These are phyloP conservation scores for Spinacia oleracea DNA, from an alignment of 179 eudicot genomes.

Conservation along the genomic window DNA sequence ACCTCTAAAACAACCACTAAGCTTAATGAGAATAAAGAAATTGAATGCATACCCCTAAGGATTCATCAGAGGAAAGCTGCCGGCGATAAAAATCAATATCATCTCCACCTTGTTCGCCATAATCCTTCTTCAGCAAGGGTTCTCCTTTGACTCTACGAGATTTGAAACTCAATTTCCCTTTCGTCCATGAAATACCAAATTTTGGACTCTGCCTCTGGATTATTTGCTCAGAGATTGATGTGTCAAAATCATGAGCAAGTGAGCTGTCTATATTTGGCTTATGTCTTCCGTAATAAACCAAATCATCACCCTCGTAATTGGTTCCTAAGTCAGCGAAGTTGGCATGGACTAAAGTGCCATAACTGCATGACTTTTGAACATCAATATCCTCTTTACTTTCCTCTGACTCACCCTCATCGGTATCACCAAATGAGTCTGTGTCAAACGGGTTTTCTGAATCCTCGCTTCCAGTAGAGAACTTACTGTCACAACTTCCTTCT, in stretches of 20 bases:
- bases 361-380: constrained; percentile 49
- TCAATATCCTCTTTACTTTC: constrained; percentile 49
- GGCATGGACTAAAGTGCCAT: constrained; percentile 70
- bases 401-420: constrained; percentile 62
- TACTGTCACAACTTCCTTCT: constrained; percentile 75
- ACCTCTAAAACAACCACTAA: no score
- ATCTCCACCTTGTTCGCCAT: constrained; percentile 68
- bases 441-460: constrained; percentile 73
- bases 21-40: neutral
- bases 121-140: constrained; percentile 62
- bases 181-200: constrained; percentile 58
- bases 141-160: constrained; percentile 61
- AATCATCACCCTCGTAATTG: constrained; percentile 33
- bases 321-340: constrained; percentile 41
- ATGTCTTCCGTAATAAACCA: constrained; percentile 37
- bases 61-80: constrained; percentile 50
- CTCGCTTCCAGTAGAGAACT: constrained; percentile 70
- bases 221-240: constrained; percentile 31
- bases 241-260: constrained; percentile 22
- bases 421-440: constrained; percentile 68
- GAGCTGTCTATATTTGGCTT: constrained; percentile 30
- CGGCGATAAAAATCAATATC: constrained; percentile 73
- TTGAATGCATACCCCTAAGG: constrained; percentile 36
- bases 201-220: constrained; percentile 39
- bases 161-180: constrained; percentile 59